These are phyloP conservation scores for Ambrosiella xylebori DNA, from an alignment of 2,329 filamentous ascomycete genomes.

Conservation along the genomic window DNA sequence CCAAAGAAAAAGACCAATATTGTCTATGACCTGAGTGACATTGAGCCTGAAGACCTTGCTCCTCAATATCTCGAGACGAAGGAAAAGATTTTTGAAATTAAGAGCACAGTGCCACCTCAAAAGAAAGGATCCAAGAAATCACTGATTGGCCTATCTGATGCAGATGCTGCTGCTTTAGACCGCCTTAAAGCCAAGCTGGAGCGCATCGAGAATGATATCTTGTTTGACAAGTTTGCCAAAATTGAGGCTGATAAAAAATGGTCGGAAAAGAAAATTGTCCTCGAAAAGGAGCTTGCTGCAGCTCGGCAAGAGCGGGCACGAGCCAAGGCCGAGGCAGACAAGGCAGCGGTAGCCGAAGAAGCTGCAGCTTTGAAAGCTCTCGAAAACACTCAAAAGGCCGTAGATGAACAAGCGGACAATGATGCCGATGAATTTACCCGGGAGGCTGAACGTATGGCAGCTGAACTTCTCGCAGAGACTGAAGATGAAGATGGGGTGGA, in stretches of 20 bases:
- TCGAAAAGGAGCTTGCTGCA: conserved; percentile 45
- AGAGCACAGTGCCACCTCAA: conserved; percentile 28
- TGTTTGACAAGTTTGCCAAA: conserved; percentile 46
- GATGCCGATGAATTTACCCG: conserved; percentile 31
- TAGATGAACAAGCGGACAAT: conserved; percentile 13
- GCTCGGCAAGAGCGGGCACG: conserved; percentile 24
- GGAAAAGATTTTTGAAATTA: conserved; percentile 44
- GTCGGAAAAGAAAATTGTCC: conserved; percentile 37
- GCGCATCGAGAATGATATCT: conserved; percentile 58
- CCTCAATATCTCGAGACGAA: conserved; percentile 65
- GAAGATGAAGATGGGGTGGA: conserved; percentile 38
- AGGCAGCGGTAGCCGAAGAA: conserved; percentile 11
- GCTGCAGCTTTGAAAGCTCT: conserved; percentile 1
- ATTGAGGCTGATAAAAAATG: conserved; percentile 45
- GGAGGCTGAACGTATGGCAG: conserved; percentile 41
- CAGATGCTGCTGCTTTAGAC: conserved; percentile 32
- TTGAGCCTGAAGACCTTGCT: conserved; percentile 58
- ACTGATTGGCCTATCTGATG: conserved; percentile 15
- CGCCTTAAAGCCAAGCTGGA: conserved; percentile 59
- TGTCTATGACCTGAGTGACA: conserved; percentile 43
- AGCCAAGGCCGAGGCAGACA: conserved; percentile 15
- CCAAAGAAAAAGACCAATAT: conserved; percentile 14
- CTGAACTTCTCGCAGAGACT: conserved; percentile 37
- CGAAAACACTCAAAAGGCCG: conserved; percentile 1
- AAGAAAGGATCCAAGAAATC: conserved; percentile 20